phyloP scores from a whole-genome alignment of 768 basidiomycete genomes.

The Mycena metata region DNA sequence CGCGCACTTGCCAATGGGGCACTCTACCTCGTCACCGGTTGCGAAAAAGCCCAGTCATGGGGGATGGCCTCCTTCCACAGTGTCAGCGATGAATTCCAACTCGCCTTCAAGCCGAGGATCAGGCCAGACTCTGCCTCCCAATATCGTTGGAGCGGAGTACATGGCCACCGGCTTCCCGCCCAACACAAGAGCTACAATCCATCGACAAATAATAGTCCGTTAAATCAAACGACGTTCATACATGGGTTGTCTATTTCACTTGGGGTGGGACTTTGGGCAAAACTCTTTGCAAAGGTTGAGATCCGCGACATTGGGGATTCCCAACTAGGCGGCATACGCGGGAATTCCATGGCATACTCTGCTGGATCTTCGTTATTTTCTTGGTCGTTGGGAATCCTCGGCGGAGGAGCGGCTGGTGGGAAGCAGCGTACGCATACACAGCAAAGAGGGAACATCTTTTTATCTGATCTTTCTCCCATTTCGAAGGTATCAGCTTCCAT shows the following conservation, averaged over 20 bases:
- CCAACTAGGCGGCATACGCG: not conserved
- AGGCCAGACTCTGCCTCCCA: not conserved
- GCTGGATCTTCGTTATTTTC: slow-evolving; percentile 14
- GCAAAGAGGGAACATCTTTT: not conserved
- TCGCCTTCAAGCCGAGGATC: not conserved
- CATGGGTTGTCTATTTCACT: slow-evolving; percentile 19
- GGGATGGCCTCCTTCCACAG: slow-evolving; percentile 28
- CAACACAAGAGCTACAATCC: not conserved
- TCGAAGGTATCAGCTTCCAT: not conserved
- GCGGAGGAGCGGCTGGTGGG: not conserved
- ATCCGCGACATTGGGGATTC: slow-evolving; percentile 10
- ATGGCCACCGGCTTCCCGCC: not conserved
- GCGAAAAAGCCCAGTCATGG: slow-evolving; percentile 38
- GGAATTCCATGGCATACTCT: not conserved
- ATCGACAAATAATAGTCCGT: not conserved
- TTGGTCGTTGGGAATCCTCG: not conserved
- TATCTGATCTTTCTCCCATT: slow-evolving; percentile 1
- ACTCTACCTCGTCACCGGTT: slow-evolving; percentile 39
- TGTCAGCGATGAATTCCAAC: not conserved
- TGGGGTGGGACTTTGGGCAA: slow-evolving; percentile 14
- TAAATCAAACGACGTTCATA: slow-evolving; percentile 11
- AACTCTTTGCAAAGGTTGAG: not conserved
- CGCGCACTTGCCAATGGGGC: slow-evolving; percentile 25
- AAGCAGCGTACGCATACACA: not conserved
- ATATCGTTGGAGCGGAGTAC: not conserved